Conservation (phyloP, 78 protist species). For the Ministeria vibrans region DNA sequence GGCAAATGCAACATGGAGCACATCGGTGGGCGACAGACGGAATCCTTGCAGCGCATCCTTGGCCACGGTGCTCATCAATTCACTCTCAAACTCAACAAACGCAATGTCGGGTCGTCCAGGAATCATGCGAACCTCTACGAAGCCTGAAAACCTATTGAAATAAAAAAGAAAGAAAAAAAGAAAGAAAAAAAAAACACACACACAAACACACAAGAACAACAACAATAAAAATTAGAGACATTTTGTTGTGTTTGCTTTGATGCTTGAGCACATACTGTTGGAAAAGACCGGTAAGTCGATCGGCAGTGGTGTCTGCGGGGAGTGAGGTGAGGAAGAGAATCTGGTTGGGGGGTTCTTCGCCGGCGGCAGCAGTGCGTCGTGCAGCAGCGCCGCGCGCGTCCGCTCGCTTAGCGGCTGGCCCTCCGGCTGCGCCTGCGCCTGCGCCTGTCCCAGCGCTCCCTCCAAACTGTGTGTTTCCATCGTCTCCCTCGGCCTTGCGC, state of each 20-base stretch:
- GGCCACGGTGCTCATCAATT: neutral
- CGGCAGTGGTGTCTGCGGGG: constrained; percentile 59
- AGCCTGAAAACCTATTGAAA: constrained; percentile 54
- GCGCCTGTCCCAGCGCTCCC: neutral
- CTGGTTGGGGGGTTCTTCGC: neutral
- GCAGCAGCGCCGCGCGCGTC: neutral
- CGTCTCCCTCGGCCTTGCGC: neutral
- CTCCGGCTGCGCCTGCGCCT: neutral
- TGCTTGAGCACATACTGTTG: too few species aligned
- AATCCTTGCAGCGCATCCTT: constrained; percentile 8
- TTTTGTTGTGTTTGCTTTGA: too few species aligned
- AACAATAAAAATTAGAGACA: neutral
- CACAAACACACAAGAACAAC: neutral
- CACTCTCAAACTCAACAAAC: constrained; percentile 77
- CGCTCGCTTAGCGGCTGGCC: neutral
- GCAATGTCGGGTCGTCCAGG: constrained; percentile 75
- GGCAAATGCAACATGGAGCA: neutral
- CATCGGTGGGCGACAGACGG: neutral
- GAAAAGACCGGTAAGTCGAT: constrained; percentile 67
- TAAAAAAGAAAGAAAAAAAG: neutral
- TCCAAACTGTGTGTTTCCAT: neutral
- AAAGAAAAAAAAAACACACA: neutral
- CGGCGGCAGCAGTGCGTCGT: neutral
- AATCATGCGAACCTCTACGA: constrained; percentile 66
- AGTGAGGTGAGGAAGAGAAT: constrained; percentile 70